Base-by-base conservation (phyloP, 1,284 basidiomycete genomes). In the Tremellales sp. region DNA sequence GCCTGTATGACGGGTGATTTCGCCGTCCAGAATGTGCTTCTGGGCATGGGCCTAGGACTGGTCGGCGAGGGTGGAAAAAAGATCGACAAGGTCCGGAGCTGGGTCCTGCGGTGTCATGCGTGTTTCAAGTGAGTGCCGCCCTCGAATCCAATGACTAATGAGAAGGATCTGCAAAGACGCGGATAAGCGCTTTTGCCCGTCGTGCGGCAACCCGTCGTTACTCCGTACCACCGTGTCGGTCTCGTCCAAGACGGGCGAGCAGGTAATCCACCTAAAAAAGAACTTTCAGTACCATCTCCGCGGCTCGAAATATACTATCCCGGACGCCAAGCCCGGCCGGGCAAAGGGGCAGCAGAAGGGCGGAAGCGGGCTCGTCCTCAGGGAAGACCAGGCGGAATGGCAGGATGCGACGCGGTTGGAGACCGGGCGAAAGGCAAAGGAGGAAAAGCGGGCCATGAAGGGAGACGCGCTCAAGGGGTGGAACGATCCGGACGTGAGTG, bases 1-100 rank as follows among this genome's bases (percentile, higher is more conserved):
- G 92, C 89, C 14, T 93, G 91, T 68, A 91, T 98, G 87, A 98
- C 95, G 2, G 89, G 88, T 31, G 95, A 99, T 79, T 98, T 92
- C 72, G 95, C 95, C 13, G 95, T 99, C 81, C 95, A 99, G 74
- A 99, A 99, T 66, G 91, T 98, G 12, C 74, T 97, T 50, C 74
- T 99, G 44, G 93, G 97, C 68, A 95, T 98, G 87, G 87, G 88
- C 0, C 74, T 99, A 46, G 86, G 84, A 53, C 77, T 98, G 24
- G 84, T 98, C n/a, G 86, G 91, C 13, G 80, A 87, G 16, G 90
- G 93, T 58, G 95, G 95, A 7, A 89, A 86, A 74, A 80, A 83
- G 58, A 94, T 99, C 53, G 81, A 86, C 56, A 86, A 83, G 58
- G 85, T 98, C 26, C 92, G 94, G 75, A 97, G 84, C 53, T 98